Evolutionary conservation across 2,329 filamentous ascomycete genomes (phyloP), one percentile per base, ranked within the genome.

Genomic region (Cladosporium velox): DNA sequence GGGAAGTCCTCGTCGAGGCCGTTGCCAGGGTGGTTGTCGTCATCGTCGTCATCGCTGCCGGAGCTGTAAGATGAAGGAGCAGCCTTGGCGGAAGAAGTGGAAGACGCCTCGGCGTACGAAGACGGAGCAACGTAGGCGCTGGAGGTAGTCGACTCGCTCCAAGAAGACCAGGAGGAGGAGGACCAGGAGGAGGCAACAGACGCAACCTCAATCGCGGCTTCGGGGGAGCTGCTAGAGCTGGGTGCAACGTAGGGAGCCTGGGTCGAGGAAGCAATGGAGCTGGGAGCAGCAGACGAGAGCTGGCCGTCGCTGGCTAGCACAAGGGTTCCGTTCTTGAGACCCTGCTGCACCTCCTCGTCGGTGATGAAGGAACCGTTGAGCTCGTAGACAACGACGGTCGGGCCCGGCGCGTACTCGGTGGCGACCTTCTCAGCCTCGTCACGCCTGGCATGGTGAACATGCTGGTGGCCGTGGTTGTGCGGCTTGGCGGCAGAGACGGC

Each of bases 1-100:
- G 90, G 91, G 84, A 98, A 98, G 8, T 88, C 81, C 18, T 81
- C 79, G 70, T 88, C 82, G 64, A 94, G 70, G 60, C 91, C 91
- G 28, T 74, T 81, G 60, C 78, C 82, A 57, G 68, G 67, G 70
- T 64, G 60, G 47, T 58, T 65, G 35, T 59, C 51, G 44, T 60
- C 47, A 14, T 67, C 65, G 67, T 65, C 69, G 67, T 70, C 68
- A 57, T 65, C 34, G 61, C 44, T 65, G 67, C 65, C 34, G 66
- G 54, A 41, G 66, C 49, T 30, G 59, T 47, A 35, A 60, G 44
- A 41, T 32, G 52, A 34, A 55, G 64, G 49, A 18, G 70, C 66
- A 58, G 70, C 63, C 35, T 67, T 63, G n/a, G 76, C 78, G 66
- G 73, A 73, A 7, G 76, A 70, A 61, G 65, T 71, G 65, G 73